Base-by-base conservation (phyloP, 257 asterid species). In the Plantago elongata region DNA sequence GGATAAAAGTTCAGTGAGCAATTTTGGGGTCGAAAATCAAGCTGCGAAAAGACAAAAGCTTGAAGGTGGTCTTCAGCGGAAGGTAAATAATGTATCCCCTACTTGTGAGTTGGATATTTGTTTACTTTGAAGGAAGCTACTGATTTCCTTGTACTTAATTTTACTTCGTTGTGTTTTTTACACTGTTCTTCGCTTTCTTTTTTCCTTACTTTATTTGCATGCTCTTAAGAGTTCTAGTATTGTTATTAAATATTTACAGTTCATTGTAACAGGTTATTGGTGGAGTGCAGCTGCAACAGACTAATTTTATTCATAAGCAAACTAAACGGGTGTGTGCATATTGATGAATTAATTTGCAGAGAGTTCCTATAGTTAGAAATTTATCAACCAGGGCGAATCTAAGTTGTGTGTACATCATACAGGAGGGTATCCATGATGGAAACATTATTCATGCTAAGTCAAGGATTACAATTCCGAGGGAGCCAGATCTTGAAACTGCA, bases 1-100 rank as follows among this genome's bases (percentile, higher is more conserved):
- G 11, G 75, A 81, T 43, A 80, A 80, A 72, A 85, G 64, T 70
- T 49, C 81, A 51, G 47, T 73, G 63, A 75, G 57, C 64, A 61
- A 69, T 46, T 57, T 70, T 75, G 77, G 62, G 50, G 34, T 76
- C 45, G 99, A 93, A 72, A 83, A 77, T 78, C 99, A 93, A 78
- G 94, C 97, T 74, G 79, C 95, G 46, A 93, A 93, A 84, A 87
- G 99, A 61, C 97, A 89, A 74, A 93, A 93, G 77, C 96, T 93
- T 64, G 99, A 87, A 49, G 87, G 92, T 56, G 99, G 99, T 78
- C 94, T 78, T 71, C 74, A 79, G 61, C 70, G 74, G 64, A 93
- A 89, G 97, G 99, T 92, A 49, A 47, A 34, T 1, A 14, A 6
- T 34, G 8, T 34, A 34, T 5, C 40, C 3, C 40, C 40, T 34